Percentiles rank a stretch among this genome's conserved stretches.
Evolutionary conservation across 805 yeast species (phyloP).

Genomic region (Candida ipomoeae): DNA sequence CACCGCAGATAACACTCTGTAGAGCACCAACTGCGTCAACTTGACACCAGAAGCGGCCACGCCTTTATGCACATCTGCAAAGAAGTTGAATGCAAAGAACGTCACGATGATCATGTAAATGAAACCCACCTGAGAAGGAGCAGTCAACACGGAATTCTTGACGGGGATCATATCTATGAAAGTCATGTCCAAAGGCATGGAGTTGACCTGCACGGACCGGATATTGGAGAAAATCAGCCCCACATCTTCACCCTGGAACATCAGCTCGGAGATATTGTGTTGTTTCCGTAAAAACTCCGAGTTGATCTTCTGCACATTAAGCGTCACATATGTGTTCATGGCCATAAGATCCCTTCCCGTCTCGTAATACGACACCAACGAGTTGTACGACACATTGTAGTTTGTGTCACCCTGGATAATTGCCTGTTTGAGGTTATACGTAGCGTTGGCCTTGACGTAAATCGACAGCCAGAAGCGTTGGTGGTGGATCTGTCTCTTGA

Average conservation of each 20-base stretch:
- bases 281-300: slow-evolving; percentile 24
- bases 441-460: slow-evolving; percentile 48
- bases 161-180: slow-evolving; percentile 49
- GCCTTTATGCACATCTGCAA: slow-evolving; percentile 47
- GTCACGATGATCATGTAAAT: slow-evolving; percentile 68
- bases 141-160: slow-evolving; percentile 47
- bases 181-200: slow-evolving; percentile 33
- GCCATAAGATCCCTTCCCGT: slow-evolving; percentile 60
- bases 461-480: slow-evolving; percentile 63
- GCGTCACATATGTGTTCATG: slow-evolving; percentile 39
- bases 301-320: slow-evolving; percentile 39
- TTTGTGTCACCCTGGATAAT: slow-evolving; percentile 31
- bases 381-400: slow-evolving; percentile 25
- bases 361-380: slow-evolving; percentile 47
- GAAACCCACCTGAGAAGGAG: slow-evolving; percentile 73
- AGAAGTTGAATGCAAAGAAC: slow-evolving; percentile 66
- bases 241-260: slow-evolving; percentile 13
- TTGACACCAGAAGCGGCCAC: slow-evolving; percentile 44
- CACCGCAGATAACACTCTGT: slow-evolving; percentile 49
- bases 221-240: slow-evolving; percentile 12
- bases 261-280: slow-evolving; percentile 18
- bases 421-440: slow-evolving; percentile 36
- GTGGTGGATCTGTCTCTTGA: slow-evolving; percentile 44
- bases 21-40: slow-evolving; percentile 44
- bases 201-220: slow-evolving; percentile 18